A percentile compares a stretch with the other conserved stretches of the same genome.
Conservation (phyloP, 2,329 filamentous ascomycete genomes). For the Sarocladiaceae sp. region DNA sequence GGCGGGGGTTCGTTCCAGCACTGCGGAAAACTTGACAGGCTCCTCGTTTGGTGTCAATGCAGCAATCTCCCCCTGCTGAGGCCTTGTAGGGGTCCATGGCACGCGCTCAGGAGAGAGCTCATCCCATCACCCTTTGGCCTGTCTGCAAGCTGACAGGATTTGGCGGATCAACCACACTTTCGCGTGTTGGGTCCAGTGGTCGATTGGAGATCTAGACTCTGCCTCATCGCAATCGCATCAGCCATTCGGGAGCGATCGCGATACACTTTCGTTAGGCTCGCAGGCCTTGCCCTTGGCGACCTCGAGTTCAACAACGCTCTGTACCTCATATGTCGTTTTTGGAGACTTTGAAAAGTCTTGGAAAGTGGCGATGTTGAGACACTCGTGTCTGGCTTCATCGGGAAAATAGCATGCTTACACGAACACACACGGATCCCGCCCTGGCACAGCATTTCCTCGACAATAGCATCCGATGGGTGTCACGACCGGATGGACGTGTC, state of each 20-base stretch:
- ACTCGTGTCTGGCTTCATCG: neutral
- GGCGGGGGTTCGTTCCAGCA: neutral
- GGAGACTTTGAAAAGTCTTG: no score
- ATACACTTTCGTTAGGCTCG: neutral
- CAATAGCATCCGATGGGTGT: neutral
- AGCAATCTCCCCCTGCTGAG: no score
- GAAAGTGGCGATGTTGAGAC: no score
- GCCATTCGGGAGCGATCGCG: neutral
- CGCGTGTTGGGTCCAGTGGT: neutral
- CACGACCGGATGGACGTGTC: neutral
- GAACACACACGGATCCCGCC: no score
- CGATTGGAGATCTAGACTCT: conserved; percentile 1
- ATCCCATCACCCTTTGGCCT: neutral
- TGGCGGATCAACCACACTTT: neutral
- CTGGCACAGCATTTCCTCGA: no score
- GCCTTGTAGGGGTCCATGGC: no score
- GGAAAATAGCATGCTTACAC: neutral
- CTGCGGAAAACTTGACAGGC: neutral
- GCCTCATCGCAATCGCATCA: neutral
- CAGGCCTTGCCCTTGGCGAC: neutral
- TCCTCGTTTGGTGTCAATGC: neutral
- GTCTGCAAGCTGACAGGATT: conserved; percentile 1
- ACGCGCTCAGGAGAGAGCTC: no score
- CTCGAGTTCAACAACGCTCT: neutral
- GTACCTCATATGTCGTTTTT: no score